Conservation (phyloP, 2,329 filamentous ascomycete genomes). For the Nakataea oryzae region DNA sequence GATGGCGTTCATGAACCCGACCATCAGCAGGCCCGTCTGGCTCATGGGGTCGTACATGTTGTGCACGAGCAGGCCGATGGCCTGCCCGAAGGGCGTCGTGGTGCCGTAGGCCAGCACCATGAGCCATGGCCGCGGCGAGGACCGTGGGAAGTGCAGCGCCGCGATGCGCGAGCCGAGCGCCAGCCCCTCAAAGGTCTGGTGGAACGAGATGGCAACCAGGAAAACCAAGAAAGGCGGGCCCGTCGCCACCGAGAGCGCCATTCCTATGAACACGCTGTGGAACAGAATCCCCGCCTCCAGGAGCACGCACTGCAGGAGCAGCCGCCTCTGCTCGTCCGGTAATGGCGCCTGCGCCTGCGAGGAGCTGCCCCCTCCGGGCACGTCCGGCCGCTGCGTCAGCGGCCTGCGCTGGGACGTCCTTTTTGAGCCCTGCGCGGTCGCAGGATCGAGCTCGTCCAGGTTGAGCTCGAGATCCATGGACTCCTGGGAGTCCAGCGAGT, state of each 20-base stretch:
- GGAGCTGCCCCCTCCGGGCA: slow-evolving; percentile 7
- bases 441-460: slow-evolving; percentile 48
- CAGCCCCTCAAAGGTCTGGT: slow-evolving; percentile 83
- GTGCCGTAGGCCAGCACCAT: slow-evolving; percentile 70
- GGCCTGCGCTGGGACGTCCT: slow-evolving; percentile 8
- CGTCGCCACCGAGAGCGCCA: slow-evolving; percentile 74
- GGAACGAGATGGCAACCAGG: slow-evolving; percentile 70
- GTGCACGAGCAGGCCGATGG: slow-evolving; percentile 69
- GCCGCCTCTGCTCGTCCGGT: slow-evolving; percentile 51
- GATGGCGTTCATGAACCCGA: slow-evolving; percentile 81
- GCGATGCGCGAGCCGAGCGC: slow-evolving; percentile 79
- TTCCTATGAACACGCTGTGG: slow-evolving; percentile 78
- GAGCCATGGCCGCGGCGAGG: slow-evolving; percentile 68
- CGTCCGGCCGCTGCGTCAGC: slow-evolving; percentile 10
- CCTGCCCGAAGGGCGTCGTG: slow-evolving; percentile 75
- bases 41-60: slow-evolving; percentile 71
- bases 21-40: slow-evolving; percentile 66
- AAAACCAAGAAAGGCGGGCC: slow-evolving; percentile 73
- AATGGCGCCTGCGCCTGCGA: slow-evolving; percentile 13
- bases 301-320: slow-evolving; percentile 67
- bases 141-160: slow-evolving; percentile 65
- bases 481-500: slow-evolving; percentile 14
- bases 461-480: slow-evolving; percentile 43
- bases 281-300: slow-evolving; percentile 78
- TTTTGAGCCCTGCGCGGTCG: slow-evolving; percentile 17